Conservation (phyloP, 345 rosid genomes). For the Linum tenue region DNA sequence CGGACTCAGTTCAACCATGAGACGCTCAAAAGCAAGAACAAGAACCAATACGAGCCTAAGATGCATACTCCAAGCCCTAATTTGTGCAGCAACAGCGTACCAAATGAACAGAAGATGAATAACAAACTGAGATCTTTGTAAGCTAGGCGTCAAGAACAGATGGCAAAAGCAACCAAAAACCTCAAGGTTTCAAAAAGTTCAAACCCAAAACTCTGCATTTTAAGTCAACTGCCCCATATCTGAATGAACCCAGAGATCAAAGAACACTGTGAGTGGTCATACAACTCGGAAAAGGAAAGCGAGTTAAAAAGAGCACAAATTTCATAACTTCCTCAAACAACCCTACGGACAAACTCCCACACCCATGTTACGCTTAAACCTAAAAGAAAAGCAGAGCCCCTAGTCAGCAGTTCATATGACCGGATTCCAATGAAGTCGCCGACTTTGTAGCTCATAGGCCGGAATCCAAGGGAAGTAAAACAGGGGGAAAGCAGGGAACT, state of each 20-base stretch:
- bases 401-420: slow-evolving; percentile 21
- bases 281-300: too few species aligned
- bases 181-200: not conserved
- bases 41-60: not conserved
- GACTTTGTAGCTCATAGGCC: slow-evolving; percentile 23
- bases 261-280: too few species aligned
- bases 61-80: not conserved
- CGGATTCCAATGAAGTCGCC: slow-evolving; percentile 36
- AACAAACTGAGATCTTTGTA: not conserved
- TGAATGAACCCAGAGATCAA: too few species aligned
- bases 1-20: not conserved
- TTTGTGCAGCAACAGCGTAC: not conserved
- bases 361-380: not conserved
- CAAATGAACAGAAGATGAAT: too few species aligned
- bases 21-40: not conserved
- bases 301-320: too few species aligned
- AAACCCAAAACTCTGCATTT: not conserved
- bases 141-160: not conserved
- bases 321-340: too few species aligned
- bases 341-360: too few species aligned
- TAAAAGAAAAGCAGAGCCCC: slow-evolving; percentile 17
- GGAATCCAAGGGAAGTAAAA: slow-evolving; percentile 25
- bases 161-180: not conserved
- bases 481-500: slow-evolving; percentile 11
- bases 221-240: not conserved